These are phyloP conservation scores for Saccharomycopsis fibuligera DNA, from an alignment of 805 yeast genomes.

Conservation along the genomic window DNA sequence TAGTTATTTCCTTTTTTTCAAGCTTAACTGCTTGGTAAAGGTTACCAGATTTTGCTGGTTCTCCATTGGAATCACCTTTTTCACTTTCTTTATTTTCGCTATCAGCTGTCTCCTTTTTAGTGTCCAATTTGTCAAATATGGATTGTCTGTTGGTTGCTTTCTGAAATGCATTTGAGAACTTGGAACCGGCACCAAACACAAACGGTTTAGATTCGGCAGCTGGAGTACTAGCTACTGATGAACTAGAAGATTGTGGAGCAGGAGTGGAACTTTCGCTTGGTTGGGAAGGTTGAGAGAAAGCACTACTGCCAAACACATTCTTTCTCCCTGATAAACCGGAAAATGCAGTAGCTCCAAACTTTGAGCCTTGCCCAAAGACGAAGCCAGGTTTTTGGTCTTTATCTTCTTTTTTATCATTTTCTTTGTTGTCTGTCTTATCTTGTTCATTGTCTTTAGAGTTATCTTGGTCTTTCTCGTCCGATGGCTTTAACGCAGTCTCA, in stretches of 20 bases:
- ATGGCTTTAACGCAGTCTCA: conserved; percentile 21
- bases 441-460: conserved; percentile 19
- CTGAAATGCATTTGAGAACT: conserved; percentile 46
- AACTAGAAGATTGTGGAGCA: conserved; percentile 22
- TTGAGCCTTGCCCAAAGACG: conserved; percentile 50
- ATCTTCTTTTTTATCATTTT: conserved; percentile 3
- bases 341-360: conserved; percentile 40
- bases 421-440: conserved; percentile 6
- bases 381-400: conserved; percentile 26
- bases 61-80: conserved; percentile 25
- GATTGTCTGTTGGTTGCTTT: conserved; percentile 46
- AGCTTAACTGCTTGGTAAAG: conserved; percentile 54
- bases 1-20: conserved; percentile 51
- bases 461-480: conserved; percentile 17
- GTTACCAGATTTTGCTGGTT: conserved; percentile 24
- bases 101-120: conserved; percentile 15
- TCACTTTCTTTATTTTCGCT: conserved; percentile 26
- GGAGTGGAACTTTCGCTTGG: no score
- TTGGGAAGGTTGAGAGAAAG: conserved; percentile 20
- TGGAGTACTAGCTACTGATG: conserved; percentile 11
- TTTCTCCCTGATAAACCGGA: conserved; percentile 28
- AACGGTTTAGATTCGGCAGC: conserved; percentile 12
- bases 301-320: conserved; percentile 38
- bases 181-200: conserved; percentile 40
- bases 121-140: conserved; percentile 40